Evolutionary conservation across 2,329 filamentous ascomycete genomes (phyloP).

Genomic region (Xylaria sp.): DNA sequence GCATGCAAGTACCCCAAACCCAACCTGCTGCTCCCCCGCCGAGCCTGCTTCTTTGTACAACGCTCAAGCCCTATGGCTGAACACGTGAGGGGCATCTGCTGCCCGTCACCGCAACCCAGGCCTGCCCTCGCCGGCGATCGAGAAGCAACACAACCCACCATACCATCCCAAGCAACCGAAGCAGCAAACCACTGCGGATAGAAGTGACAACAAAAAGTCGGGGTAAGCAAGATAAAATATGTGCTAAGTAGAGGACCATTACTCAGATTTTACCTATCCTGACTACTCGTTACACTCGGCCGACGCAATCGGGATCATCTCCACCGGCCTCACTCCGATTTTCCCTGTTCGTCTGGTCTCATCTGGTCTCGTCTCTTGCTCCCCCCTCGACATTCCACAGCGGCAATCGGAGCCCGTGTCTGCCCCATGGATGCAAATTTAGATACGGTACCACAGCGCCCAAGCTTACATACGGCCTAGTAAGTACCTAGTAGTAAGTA

Average conservation of each 20-base stretch:
- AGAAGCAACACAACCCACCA: background rate
- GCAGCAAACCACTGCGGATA: no score
- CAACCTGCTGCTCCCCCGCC: background rate
- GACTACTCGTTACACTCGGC: background rate
- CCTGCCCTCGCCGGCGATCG: background rate
- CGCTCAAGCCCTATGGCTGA: slow-evolving; percentile 17
- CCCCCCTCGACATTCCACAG: slow-evolving; percentile 9
- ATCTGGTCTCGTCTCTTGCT: background rate
- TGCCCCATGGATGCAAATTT: background rate
- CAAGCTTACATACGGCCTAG: background rate
- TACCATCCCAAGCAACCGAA: no score
- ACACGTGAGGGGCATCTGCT: slow-evolving; percentile 38
- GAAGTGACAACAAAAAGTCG: background rate
- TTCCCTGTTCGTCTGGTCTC: background rate
- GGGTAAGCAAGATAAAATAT: background rate
- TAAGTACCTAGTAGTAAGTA: no score
- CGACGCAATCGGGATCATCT: background rate
- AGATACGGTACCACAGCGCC: background rate
- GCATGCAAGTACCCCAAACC: no score
- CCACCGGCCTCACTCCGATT: slow-evolving; percentile 17
- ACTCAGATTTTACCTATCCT: background rate
- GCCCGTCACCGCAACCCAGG: slow-evolving; percentile 29
- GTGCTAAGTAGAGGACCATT: no score
- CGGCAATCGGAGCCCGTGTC: slow-evolving; percentile 22
- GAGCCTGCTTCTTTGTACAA: slow-evolving; percentile 22